A percentile compares a stretch with the other conserved stretches of the same genome.
These are phyloP conservation scores for Aspergillus phoenicis DNA, from an alignment of 2,329 filamentous ascomycete species.

Conservation along the genomic window DNA sequence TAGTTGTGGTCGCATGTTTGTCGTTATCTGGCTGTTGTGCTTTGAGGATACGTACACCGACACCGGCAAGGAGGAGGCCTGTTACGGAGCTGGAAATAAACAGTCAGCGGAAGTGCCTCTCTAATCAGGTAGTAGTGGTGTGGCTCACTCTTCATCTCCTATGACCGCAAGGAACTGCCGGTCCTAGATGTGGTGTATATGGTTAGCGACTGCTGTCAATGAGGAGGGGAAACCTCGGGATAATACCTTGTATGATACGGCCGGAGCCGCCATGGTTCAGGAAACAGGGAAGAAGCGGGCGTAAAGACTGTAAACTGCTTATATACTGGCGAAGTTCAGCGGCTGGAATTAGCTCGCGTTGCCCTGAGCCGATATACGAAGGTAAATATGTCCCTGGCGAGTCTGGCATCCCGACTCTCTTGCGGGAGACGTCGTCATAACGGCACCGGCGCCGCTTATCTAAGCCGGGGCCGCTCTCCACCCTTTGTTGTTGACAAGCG, in stretches of 20 bases:
- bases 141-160: constrained; percentile 75
- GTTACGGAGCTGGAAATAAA: constrained; percentile 79
- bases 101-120: constrained; percentile 19
- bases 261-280: constrained; percentile 59
- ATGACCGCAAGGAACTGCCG: constrained; percentile 97
- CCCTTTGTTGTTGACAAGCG: constrained; percentile 22
- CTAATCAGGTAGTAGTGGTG: background rate
- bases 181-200: constrained; percentile 57
- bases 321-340: background rate
- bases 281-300: background rate
- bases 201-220: constrained; percentile 35
- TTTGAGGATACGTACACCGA: constrained; percentile 68
- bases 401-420: constrained; percentile 13
- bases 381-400: constrained; percentile 11
- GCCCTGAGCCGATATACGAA: background rate
- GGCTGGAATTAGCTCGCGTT: background rate
- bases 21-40: background rate
- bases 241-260: constrained; percentile 58
- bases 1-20: constrained; percentile 3
- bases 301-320: background rate
- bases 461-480: constrained; percentile 19
- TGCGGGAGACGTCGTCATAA: constrained; percentile 20
- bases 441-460: constrained; percentile 17
- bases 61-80: constrained; percentile 88
- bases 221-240: constrained; percentile 15